Percentiles rank a stretch among this genome's conserved stretches.
These are phyloP conservation scores for Xylaria sp. DNA, from an alignment of 2,329 filamentous ascomycete genomes.

Conservation along the genomic window DNA sequence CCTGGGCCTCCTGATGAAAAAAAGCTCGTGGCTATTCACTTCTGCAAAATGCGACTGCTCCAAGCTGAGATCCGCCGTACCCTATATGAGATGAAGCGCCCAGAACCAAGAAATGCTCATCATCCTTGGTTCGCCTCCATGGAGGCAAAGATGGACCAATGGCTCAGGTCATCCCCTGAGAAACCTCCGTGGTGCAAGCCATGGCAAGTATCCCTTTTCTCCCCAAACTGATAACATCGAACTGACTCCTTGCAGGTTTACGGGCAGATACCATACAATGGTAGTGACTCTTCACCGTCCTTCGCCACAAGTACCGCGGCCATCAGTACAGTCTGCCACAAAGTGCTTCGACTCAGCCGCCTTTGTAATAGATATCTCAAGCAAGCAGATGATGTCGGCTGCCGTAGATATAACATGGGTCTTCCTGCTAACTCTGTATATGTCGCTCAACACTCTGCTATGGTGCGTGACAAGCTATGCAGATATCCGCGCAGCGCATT, in stretches of 20 bases:
- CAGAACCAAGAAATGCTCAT: conserved; percentile 79
- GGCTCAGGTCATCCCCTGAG: conserved; percentile 81
- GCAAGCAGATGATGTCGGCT: conserved; percentile 79
- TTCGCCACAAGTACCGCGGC: conserved; percentile 89
- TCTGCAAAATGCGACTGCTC: conserved; percentile 88
- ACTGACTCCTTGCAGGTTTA: conserved; percentile 61
- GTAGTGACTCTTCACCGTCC: conserved; percentile 88
- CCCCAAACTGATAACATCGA: background rate
- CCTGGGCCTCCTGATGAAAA: conserved; percentile 79
- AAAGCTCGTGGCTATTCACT: conserved; percentile 91
- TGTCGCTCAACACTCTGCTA: conserved; percentile 89
- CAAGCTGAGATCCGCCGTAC: conserved; percentile 89
- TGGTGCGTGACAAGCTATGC: conserved; percentile 87
- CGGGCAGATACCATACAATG: conserved; percentile 83
- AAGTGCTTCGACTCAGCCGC: conserved; percentile 86
- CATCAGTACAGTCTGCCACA: conserved; percentile 79
- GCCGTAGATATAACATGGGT: conserved; percentile 93
- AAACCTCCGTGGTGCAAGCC: conserved; percentile 77
- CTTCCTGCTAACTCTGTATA: conserved; percentile 88
- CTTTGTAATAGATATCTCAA: conserved; percentile 83
- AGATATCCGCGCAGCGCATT: conserved; percentile 79
- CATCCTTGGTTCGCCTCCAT: conserved; percentile 90
- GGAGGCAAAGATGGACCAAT: conserved; percentile 79
- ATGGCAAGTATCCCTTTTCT: conserved; percentile 69
- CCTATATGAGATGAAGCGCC: conserved; percentile 85